A percentile compares a stretch with the other conserved stretches of the same genome.
Conservation (phyloP, 2,329 filamentous ascomycete species). For the Colletotrichum echinochloae region DNA sequence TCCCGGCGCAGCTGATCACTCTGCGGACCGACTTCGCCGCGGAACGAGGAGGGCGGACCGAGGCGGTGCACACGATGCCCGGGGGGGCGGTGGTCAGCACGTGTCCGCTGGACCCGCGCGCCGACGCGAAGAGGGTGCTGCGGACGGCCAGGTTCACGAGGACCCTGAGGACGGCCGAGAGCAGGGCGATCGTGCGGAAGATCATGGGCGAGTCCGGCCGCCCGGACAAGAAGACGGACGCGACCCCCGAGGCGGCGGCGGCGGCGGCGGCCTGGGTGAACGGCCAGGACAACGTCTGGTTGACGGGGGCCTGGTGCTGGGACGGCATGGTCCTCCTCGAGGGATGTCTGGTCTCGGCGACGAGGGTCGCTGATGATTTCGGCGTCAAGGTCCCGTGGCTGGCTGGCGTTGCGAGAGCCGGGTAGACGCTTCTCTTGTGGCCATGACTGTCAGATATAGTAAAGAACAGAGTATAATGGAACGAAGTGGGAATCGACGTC, state of each 20-base stretch:
- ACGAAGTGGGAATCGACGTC: neutral
- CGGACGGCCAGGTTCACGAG: constrained; percentile 62
- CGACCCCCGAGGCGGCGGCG: neutral
- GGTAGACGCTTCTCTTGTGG: neutral
- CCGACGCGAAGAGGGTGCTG: constrained; percentile 55
- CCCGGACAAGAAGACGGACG: neutral
- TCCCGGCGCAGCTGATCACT: constrained; percentile 49
- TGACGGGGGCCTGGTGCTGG: constrained; percentile 73
- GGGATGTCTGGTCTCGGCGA: constrained; percentile 70
- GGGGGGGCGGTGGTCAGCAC: constrained; percentile 66
- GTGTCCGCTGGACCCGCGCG: constrained; percentile 55
- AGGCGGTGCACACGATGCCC: constrained; percentile 64
- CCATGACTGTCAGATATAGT: too few relatives aligned
- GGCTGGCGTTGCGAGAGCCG: neutral
- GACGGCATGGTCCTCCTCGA: constrained; percentile 73
- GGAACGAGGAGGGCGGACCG: constrained; percentile 54
- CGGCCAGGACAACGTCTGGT: constrained; percentile 65
- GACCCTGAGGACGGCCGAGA: constrained; percentile 62
- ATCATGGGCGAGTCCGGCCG: constrained; percentile 51
- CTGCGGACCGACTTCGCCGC: constrained; percentile 52
- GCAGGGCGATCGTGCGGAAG: constrained; percentile 59
- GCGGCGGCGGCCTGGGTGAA: constrained; percentile 58
- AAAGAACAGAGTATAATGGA: neutral
- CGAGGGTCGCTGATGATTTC: constrained; percentile 65
- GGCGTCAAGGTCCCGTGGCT: constrained; percentile 58